These are phyloP conservation scores for Iris pallida DNA, from an alignment of 116 monocot genomes.

Conservation along the genomic window DNA sequence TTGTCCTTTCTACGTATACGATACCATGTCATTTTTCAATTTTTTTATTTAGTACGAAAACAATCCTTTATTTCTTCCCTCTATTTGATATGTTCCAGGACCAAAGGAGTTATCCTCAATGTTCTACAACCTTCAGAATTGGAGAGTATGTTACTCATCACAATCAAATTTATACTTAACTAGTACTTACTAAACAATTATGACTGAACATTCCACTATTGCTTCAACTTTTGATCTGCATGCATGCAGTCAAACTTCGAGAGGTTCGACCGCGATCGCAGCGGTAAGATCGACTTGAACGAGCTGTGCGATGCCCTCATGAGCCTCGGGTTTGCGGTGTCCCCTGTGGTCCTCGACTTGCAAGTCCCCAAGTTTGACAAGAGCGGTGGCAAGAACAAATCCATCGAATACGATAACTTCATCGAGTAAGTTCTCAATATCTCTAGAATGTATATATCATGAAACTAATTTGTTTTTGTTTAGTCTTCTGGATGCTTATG, in stretches of 20 bases:
- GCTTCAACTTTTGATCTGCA: too few species aligned
- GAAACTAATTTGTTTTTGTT: not conserved
- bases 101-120: conserved; percentile 88
- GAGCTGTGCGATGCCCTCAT: conserved; percentile 84
- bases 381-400: conserved; percentile 51
- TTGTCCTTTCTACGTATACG: too few species aligned
- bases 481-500: conserved; percentile 7
- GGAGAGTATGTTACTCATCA: conserved; percentile 58
- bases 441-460: not conserved
- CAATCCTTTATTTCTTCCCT: too few species aligned
- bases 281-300: conserved; percentile 69
- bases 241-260: conserved; percentile 82
- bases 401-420: conserved; percentile 80
- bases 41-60: too few species aligned
- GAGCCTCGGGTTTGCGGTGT: conserved; percentile 79
- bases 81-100: conserved; percentile 31
- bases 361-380: conserved; percentile 91
- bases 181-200: too few species aligned
- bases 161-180: too few species aligned
- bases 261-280: conserved; percentile 85
- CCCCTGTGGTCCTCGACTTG: conserved; percentile 66
- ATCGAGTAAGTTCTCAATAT: conserved; percentile 48
- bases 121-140: conserved; percentile 94
- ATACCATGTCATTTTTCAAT: too few species aligned
- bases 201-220: too few species aligned